These are phyloP conservation scores for Warburgia ugandensis DNA, from an alignment of 164 flowering plant species.

Conservation along the genomic window DNA sequence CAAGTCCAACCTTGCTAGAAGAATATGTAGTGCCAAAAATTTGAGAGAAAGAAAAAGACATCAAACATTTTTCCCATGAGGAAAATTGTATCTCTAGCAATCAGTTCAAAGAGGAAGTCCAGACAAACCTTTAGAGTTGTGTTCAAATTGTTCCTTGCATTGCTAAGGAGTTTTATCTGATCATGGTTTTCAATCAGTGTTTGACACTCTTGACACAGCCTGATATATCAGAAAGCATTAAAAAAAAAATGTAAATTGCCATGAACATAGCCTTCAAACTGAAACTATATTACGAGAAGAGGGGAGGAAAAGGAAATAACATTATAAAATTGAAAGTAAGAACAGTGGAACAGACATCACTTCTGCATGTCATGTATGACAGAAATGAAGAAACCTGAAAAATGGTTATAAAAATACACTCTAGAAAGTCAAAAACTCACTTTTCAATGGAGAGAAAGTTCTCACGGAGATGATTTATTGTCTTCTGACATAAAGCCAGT, in stretches of 20 bases:
- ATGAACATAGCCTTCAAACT: background rate
- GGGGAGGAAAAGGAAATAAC: background rate
- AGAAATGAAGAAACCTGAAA: background rate
- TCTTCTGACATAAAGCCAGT: constrained; percentile 65
- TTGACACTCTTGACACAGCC: constrained; percentile 95
- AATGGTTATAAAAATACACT: background rate
- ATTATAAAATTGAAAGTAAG: too few relatives aligned
- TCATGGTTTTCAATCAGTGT: constrained; percentile 97
- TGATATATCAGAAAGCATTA: constrained; percentile 22
- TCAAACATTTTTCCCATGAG: background rate
- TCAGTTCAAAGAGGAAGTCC: background rate
- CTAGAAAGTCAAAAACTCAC: constrained; percentile 36
- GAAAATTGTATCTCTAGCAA: background rate
- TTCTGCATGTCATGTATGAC: background rate
- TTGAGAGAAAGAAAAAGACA: too few relatives aligned
- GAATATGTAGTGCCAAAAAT: background rate
- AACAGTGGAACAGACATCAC: too few relatives aligned
- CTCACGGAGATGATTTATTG: constrained; percentile 64
- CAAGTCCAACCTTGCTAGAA: too few relatives aligned
- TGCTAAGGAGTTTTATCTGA: constrained; percentile 97
- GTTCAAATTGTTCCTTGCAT: constrained; percentile 87
- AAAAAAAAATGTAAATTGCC: background rate
- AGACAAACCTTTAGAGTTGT: constrained; percentile 79
- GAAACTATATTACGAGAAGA: background rate
- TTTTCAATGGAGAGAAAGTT: constrained; percentile 83